Percentiles rank a stretch among this genome's conserved stretches.
These are phyloP conservation scores for Sphaerostilbella broomeana DNA, from an alignment of 2,329 filamentous ascomycete species.

Conservation along the genomic window DNA sequence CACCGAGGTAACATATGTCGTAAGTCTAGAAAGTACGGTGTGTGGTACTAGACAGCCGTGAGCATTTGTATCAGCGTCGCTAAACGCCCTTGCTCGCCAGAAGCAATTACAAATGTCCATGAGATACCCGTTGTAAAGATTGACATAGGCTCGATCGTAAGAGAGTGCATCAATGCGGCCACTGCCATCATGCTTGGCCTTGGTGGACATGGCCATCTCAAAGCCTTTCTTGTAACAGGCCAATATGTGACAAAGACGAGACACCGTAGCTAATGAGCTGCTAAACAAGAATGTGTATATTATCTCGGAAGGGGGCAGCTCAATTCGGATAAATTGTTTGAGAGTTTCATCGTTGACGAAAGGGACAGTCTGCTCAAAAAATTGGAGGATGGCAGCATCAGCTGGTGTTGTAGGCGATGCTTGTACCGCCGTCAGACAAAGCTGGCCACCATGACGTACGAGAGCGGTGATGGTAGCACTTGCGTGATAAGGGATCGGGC, in stretches of 20 bases:
- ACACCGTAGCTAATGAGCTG: conserved; percentile 54
- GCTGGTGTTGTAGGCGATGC: conserved; percentile 36
- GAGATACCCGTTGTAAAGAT: conserved; percentile 72
- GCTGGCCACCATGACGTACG: conserved; percentile 44
- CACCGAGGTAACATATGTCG: conserved; percentile 42
- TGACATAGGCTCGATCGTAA: conserved; percentile 55
- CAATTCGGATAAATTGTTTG: conserved; percentile 54
- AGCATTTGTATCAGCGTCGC: conserved; percentile 55
- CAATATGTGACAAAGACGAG: conserved; percentile 63
- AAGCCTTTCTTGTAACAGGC: conserved; percentile 69
- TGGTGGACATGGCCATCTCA: conserved; percentile 52
- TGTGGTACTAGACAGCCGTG: conserved; percentile 46
- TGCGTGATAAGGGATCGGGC: conserved; percentile 29
- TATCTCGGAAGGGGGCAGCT: conserved; percentile 59
- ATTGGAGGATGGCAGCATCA: conserved; percentile 57
- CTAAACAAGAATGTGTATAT: conserved; percentile 67
- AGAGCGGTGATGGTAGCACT: conserved; percentile 36
- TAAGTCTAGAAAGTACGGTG: conserved; percentile 38
- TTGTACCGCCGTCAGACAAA: conserved; percentile 56
- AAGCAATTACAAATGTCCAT: conserved; percentile 83
- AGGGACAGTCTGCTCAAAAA: conserved; percentile 57
- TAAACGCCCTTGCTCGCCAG: conserved; percentile 70
- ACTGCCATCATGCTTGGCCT: conserved; percentile 22
- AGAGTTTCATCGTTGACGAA: conserved; percentile 47
- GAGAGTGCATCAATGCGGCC: conserved; percentile 29